Evolutionary conservation across 306 rosid genomes (phyloP).

Genomic region (Cicer chorassanicum): DNA sequence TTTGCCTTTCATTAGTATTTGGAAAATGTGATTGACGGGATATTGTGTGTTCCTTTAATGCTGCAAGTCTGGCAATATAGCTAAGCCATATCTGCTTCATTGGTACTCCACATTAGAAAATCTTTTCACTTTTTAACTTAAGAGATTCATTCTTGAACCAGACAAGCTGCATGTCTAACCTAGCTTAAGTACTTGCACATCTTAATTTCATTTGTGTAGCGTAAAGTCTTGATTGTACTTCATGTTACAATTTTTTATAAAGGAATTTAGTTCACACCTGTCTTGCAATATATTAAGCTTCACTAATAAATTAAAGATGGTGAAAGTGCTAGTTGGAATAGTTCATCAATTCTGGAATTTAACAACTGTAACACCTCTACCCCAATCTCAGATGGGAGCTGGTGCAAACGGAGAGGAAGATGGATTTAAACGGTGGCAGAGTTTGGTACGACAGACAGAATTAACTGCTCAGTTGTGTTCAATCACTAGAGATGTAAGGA

Average conservation of each 20-base stretch:
- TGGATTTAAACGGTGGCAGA: slow-evolving; percentile 91
- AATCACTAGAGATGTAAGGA: slow-evolving; percentile 85
- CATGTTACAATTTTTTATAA: background rate
- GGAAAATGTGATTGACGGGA: slow-evolving; percentile 12
- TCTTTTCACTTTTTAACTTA: background rate
- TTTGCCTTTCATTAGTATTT: slow-evolving; percentile 14
- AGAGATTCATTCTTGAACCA: slow-evolving; percentile 27
- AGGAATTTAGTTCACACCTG: slow-evolving; percentile 16
- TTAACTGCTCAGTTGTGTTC: slow-evolving; percentile 94
- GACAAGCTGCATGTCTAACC: slow-evolving; percentile 19
- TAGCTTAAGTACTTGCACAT: slow-evolving; percentile 20
- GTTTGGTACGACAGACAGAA: slow-evolving; percentile 96
- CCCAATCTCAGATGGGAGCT: slow-evolving; percentile 62
- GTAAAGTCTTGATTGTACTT: slow-evolving; percentile 11
- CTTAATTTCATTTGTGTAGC: slow-evolving; percentile 33
- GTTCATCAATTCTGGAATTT: slow-evolving; percentile 40
- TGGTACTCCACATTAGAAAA: slow-evolving; percentile 5
- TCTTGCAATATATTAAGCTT: slow-evolving; percentile 32
- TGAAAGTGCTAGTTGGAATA: slow-evolving; percentile 27
- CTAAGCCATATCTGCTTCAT: slow-evolving; percentile 30
- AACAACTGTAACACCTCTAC: slow-evolving; percentile 23
- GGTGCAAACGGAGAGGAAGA: slow-evolving; percentile 81
- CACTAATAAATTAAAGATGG: slow-evolving; percentile 29
- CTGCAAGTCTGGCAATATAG: slow-evolving; percentile 33
- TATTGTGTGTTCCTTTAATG: background rate